A percentile compares a stretch with the other conserved stretches of the same genome.
Evolutionary conservation across 2,329 filamentous ascomycete species (phyloP).

Genomic region (Fusarium proliferatum): DNA sequence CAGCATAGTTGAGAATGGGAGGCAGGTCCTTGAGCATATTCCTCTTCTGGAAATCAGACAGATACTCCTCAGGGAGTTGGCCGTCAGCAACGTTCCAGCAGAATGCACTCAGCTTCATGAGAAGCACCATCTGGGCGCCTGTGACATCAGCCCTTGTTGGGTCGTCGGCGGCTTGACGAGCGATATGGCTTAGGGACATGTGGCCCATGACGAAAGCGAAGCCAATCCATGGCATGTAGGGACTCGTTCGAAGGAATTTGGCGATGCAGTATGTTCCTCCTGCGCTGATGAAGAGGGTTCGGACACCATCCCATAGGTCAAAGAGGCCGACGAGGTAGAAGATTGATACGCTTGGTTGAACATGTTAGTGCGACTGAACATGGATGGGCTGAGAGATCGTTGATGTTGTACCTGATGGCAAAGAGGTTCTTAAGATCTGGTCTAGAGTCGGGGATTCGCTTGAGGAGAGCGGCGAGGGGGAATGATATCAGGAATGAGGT

Average conservation of each 20-base stretch:
- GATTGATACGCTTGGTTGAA: conserved; percentile 70
- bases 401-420: conserved; percentile 72
- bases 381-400: background rate
- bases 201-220: conserved; percentile 96
- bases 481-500: conserved; percentile 92
- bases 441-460: conserved; percentile 86
- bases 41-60: conserved; percentile 89
- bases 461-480: conserved; percentile 87
- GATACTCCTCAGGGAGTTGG: conserved; percentile 77
- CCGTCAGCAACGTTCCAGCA: conserved; percentile 99
- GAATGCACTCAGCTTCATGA: conserved; percentile 97
- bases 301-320: conserved; percentile 87
- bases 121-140: conserved; percentile 95
- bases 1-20: conserved; percentile 80
- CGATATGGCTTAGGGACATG: conserved; percentile 90
- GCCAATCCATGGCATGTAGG: conserved; percentile 97
- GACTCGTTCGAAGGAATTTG: conserved; percentile 79
- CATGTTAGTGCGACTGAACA: conserved; percentile 2
- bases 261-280: conserved; percentile 85
- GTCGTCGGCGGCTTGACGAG: conserved; percentile 77
- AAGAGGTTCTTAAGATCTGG: conserved; percentile 91
- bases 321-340: conserved; percentile 97
- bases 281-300: conserved; percentile 82
- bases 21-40: conserved; percentile 82
- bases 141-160: conserved; percentile 85